phyloP scores from a whole-genome alignment of 2,329 filamentous ascomycete species.

The Fusarium coicis region DNA sequence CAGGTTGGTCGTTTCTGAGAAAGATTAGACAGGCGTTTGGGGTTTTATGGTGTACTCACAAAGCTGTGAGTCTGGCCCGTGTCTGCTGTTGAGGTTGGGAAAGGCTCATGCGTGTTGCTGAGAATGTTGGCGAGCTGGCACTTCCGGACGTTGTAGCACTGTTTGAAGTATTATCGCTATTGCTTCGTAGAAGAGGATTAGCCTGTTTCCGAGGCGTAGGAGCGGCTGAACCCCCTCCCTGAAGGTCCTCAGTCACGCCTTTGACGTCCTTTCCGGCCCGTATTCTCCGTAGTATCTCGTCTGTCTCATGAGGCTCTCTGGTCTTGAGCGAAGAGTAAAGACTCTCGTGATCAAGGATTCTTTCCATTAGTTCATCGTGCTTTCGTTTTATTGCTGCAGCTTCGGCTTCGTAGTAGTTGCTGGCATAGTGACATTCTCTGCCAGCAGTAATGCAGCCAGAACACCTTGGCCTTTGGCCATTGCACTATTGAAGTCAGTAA shows the following conservation, averaged over 20 bases:
- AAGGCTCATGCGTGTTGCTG: neutral
- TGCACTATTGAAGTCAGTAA: constrained; percentile 16
- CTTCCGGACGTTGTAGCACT: constrained; percentile 6
- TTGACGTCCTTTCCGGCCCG: constrained; percentile 19
- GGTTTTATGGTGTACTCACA: neutral
- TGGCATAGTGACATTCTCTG: constrained; percentile 22
- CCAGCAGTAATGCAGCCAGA: constrained; percentile 10
- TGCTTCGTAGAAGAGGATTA: neutral
- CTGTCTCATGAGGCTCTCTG: constrained; percentile 10
- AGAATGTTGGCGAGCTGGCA: neutral
- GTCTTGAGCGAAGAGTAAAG: constrained; percentile 15
- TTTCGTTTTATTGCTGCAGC: constrained; percentile 16
- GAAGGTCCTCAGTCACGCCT: constrained; percentile 5
- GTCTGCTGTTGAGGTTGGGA: neutral
- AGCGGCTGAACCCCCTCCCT: neutral
- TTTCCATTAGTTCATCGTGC: constrained; percentile 14
- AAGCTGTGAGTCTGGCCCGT: constrained; percentile 5
- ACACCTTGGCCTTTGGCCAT: constrained; percentile 24
- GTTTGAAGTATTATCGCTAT: constrained; percentile 1
- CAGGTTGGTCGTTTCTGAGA: neutral
- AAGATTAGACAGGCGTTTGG: neutral
- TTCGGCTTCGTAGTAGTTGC: constrained; percentile 13
- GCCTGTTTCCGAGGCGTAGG: neutral
- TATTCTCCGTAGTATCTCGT: constrained; percentile 26
- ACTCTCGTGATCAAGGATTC: constrained; percentile 5